Base-by-base conservation (phyloP, 2,329 filamentous ascomycete genomes). In the Zasmidium cellare region DNA sequence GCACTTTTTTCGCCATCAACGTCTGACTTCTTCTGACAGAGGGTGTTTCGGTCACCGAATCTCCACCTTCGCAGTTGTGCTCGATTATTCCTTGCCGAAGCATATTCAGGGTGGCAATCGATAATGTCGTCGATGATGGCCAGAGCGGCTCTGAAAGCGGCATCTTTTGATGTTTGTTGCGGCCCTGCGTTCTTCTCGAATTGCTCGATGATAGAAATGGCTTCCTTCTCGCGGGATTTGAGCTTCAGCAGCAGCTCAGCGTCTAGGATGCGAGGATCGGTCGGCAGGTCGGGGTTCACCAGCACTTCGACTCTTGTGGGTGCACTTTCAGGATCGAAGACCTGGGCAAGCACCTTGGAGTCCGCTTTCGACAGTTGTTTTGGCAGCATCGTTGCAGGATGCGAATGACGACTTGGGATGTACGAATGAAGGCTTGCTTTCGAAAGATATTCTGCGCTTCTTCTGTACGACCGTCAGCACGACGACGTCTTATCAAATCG, bases 21-120 rank as follows among this genome's bases (percentile, higher is more conserved):
- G 16, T 31, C n/a, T 31, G 53, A 35, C 23, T 48, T 48, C 3
- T 35, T 45, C n/a, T 63, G 63, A 28, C 58, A 63, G 9, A 69
- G 50, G 19, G 59, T 54, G 38, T 65, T 63, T 3, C 77, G 75
- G 67, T 89, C 86, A 11, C 86, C 87, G 61, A 87, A 68, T 25
- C 60, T 58, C 67, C 66, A 69, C 28, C 67, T 55, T 20, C 64
- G 54, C 6, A 85, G 56, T 71, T 92, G 90, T 2, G 87, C 89
- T 51, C 89, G 82, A 73, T 93, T 92, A 71, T 91, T 89, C 57
- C 85, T 82, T 5, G 86, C 87, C 62, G 87, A 90, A 20, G 89
- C 88, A 72, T 92, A 92, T 28, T 76, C 73, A 2, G 89, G 87
- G 53, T 84, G 71, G 22, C 82, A 73, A 2, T 76, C 67, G 44